Base-by-base conservation (phyloP, 2,329 filamentous ascomycete species). In the Incumbomyces delicatus region DNA sequence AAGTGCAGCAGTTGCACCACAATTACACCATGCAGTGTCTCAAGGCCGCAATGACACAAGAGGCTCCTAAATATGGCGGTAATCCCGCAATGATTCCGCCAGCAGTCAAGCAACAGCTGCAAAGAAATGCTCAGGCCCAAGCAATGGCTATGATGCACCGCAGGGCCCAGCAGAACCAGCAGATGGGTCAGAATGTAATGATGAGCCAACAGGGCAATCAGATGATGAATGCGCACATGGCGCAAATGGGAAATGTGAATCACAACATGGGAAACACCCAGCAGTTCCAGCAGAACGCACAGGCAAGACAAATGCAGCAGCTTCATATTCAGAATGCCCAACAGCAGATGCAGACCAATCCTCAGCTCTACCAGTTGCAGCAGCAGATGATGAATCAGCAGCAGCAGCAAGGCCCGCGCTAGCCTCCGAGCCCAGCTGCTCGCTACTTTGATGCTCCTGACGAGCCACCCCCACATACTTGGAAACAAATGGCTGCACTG, bases 281-380 rank as follows among this genome's bases (percentile, higher is more conserved):
- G 27, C 46, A 48, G 16, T 27, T 18, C n/a, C 46, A 48, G 41
- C 38, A 47, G 32, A 29, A 42, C 22, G 36, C 20, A 32, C 53
- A 57, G 27, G 48, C 49, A 5, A 55, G 55, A 27, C 54, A 58
- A n/a, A 53, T 53, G 50, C 55, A 57, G 34, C 52, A 56, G 41
- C 46, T 52, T 48, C 54, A 56, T 33, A 48, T 55, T 44, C 53
- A 56, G 29, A 50, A 56, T 43, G 50, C 52, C 2, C 55, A 57
- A 30, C 39, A 44, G 30, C 54, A 56, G 44, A 51, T 55, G 48
- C 40, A 52, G 38, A 44, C 47, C 17, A 50, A 53, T n/a, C 46
- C 52, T 38, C 51, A 53, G 22, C 49, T 27, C 22, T 27, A 53
- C 12, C 51, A 49, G 29, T 44, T 52, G 18, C 46, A 50, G 16